Percentiles rank a stretch among this genome's conserved stretches.
These are phyloP conservation scores for Chytridium lagenaria DNA, from an alignment of 371 early-diverging fungal species.

Conservation along the genomic window DNA sequence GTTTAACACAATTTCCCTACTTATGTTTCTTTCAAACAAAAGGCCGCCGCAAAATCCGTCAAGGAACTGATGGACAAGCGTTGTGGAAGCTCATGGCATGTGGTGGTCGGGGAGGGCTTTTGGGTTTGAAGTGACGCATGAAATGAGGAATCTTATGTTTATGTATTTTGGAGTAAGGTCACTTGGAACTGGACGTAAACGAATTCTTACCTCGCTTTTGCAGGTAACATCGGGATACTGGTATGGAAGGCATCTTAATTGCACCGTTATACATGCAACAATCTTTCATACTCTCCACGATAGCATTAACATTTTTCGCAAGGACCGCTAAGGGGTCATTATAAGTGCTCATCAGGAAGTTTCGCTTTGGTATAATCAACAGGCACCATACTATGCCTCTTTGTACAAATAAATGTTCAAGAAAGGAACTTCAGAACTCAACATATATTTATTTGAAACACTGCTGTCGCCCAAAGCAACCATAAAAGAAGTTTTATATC, in stretches of 20 bases:
- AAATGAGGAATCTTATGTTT: conserved; percentile 56
- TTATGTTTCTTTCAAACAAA: not conserved
- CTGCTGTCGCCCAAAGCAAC: no score
- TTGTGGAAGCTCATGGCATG: conserved; percentile 62
- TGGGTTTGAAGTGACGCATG: no score
- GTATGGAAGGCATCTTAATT: conserved; percentile 52
- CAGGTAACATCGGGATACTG: conserved; percentile 42
- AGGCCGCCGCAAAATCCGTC: conserved; percentile 59
- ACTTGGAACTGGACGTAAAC: not conserved
- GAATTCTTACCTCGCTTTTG: not conserved
- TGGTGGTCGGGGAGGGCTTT: conserved; percentile 64
- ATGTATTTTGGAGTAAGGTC: conserved; percentile 61
- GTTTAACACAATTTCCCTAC: no score
- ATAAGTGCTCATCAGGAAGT: no score
- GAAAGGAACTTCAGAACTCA: no score
- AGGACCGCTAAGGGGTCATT: no score
- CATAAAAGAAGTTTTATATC: no score
- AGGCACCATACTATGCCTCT: no score
- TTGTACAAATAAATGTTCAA: no score
- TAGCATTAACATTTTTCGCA: not conserved
- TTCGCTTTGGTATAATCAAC: no score
- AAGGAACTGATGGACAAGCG: conserved; percentile 66
- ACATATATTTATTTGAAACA: no score
- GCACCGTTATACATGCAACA: not conserved
- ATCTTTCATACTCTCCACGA: not conserved